Base-by-base conservation (phyloP, 164 flowering plant genomes). In the Piper longum region DNA sequence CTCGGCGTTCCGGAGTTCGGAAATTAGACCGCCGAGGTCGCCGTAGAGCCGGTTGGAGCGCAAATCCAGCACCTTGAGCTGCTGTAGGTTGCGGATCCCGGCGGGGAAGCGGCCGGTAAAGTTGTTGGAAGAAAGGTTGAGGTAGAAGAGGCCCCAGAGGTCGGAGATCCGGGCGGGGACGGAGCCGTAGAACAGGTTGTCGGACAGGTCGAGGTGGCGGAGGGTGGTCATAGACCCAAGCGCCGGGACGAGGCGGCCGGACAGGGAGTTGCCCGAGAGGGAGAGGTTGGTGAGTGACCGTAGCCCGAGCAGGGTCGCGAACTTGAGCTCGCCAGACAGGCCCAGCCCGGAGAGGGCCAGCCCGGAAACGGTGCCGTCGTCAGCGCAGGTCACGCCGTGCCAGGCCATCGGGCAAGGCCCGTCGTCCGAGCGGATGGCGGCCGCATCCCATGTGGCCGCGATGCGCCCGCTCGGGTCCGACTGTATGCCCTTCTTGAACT, bases 401-500 rank as follows among this genome's bases (percentile, higher is more conserved):
- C 95, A 95, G 19, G 59, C 54, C 19, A 4, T 11, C 4, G 88
- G 91, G 62, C 91, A 86, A 3, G 88, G 91, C 62, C 91, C 84
- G 4, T 64, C 70, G 17, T 55, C 48, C 2, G 72, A 56, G 66
- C 70, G 77, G 14, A 71, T 14, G 0, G 72, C 63, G 19, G 74
- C 14, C 1, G 11, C 48, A 57, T 64, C 62, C 97, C 98, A 92
- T 6, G 88, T 59, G 8, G 43, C 40, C 41, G 54, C 42, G 14
- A 86, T 78, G 45, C 62, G 74, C 2, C 78, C 71, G 0, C 72
- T 55, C 0, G 95, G 95, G 69, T 93, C 97, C 5, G 57, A 62
- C 7, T 19, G 69, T 67, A 95, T 83, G 59, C 97, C 99, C 61
- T 91, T 95, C 73, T 73, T 86, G 84, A 92, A 89, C 75, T 92